Evolutionary conservation across 2,329 filamentous ascomycete genomes (phyloP), one percentile per base, ranked within the genome.

Genomic region (Didymella pomorum): DNA sequence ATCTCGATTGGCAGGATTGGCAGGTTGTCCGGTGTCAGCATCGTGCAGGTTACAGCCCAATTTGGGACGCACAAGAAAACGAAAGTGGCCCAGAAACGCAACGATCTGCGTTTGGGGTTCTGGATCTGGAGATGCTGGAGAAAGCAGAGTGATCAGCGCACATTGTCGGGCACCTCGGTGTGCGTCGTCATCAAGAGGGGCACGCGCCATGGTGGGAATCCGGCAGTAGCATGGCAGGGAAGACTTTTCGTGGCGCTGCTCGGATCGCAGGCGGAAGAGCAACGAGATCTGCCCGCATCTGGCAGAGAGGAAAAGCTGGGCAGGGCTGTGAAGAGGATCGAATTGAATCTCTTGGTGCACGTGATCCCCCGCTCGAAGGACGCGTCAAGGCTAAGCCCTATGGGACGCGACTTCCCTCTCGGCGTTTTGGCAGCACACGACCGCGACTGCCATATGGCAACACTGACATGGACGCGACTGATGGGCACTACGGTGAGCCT

Each of bases 401-500:
- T 31, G 31, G 12, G 52, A 56, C 57, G 57, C 57, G 52, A 29
- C 31, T 43, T 44, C 5, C 12, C 37, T 52, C 37, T 46, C 49
- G 54, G 52, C 57, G 54, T 18, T 48, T 56, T 45, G 49, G 49
- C 55, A 49, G 60, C 60, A 67, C 56, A 64, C 66, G 60, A 68
- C 29, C 45, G 63, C 56, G 60, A 64, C 61, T 45, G 61, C 46
- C 52, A 56, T 62, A 62, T 57, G 56, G 57, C 64, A 65, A 64
- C 56, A 51, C 56, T 44, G 68, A 59, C 31, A 71, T 72, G 70
- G 64, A 62, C 51, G 68, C 60, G 43, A 64, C 56, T 29, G 55
- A 67, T 60, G 70, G 66, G 49, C 63, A 61, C 55, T 70, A 76
- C 66, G 69, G 73, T 75, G 60, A 50, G 69, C 51, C 31, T 18